phyloP scores from a whole-genome alignment of 306 rosid species.

The Corylus avellana region DNA sequence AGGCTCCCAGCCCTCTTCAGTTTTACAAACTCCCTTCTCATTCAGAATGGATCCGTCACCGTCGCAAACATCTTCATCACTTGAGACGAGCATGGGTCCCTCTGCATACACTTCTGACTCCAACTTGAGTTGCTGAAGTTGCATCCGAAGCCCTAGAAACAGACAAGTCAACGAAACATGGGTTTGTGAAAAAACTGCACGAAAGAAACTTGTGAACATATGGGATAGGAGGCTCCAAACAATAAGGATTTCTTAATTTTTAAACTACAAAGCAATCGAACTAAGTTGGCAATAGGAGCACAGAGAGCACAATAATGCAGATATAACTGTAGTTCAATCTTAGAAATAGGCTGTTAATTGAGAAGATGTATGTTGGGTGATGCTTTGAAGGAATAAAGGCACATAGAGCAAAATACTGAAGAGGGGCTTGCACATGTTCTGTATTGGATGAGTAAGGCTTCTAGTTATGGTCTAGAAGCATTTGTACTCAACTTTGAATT shows the following conservation, averaged over 20 bases:
- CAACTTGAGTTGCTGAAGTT: slow-evolving; percentile 84
- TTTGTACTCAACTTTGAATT: neutral
- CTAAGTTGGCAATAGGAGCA: neutral
- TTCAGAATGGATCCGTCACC: slow-evolving; percentile 29
- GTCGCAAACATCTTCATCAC: slow-evolving; percentile 75
- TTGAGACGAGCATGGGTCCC: slow-evolving; percentile 55
- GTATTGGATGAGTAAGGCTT: neutral
- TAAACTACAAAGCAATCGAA: neutral
- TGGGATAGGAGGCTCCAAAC: neutral
- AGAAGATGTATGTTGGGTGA: neutral
- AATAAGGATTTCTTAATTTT: neutral
- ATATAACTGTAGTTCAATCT: neutral
- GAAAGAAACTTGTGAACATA: neutral
- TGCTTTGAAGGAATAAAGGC: neutral
- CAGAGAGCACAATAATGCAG: neutral
- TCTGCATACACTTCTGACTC: slow-evolving; percentile 71
- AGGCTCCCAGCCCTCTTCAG: slow-evolving; percentile 66
- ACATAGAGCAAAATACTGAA: neutral
- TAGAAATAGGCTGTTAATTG: neutral
- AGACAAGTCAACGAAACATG: slow-evolving; percentile 16
- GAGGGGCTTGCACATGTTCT: neutral
- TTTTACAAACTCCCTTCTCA: slow-evolving; percentile 28
- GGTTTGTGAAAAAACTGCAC: neutral
- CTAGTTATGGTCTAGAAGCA: neutral
- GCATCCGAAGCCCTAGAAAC: slow-evolving; percentile 82